These are phyloP conservation scores for Exophiala spinifera DNA, from an alignment of 2,329 filamentous ascomycete species.

Conservation along the genomic window DNA sequence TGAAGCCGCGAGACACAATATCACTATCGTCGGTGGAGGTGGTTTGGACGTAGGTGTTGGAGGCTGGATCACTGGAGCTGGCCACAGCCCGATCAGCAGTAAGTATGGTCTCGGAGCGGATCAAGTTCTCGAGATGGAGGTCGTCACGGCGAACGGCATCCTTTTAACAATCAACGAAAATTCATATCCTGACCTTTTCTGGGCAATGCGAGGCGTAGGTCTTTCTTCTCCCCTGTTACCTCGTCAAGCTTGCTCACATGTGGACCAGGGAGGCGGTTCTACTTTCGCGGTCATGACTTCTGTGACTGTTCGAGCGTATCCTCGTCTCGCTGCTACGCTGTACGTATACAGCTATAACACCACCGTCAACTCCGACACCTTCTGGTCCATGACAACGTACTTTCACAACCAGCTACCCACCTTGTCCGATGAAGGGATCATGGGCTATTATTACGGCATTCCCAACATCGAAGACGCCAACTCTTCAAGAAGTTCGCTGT, in stretches of 20 bases:
- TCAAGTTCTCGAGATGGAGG: slow-evolving; percentile 48
- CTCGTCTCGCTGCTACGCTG: slow-evolving; percentile 40
- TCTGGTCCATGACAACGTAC: slow-evolving; percentile 50
- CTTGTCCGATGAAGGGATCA: slow-evolving; percentile 18
- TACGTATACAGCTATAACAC: slow-evolving; percentile 42
- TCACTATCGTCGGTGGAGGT: slow-evolving; percentile 55
- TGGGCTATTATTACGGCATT: slow-evolving; percentile 22
- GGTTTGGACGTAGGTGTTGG: slow-evolving; percentile 55
- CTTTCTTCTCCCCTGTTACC: slow-evolving; percentile 4
- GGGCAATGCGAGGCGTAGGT: slow-evolving; percentile 47
- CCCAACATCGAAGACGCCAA: slow-evolving; percentile 20
- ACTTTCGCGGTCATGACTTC: slow-evolving; percentile 55
- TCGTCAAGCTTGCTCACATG: neutral
- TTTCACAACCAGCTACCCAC: slow-evolving; percentile 32
- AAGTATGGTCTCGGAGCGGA: slow-evolving; percentile 52
- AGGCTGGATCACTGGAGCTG: slow-evolving; percentile 49
- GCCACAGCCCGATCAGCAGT: slow-evolving; percentile 53
- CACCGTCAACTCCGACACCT: slow-evolving; percentile 38
- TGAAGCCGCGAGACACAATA: slow-evolving; percentile 46
- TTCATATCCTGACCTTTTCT: slow-evolving; percentile 49
- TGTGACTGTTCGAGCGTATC: slow-evolving; percentile 50
- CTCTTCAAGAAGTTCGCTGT: slow-evolving; percentile 9
- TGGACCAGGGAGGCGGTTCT: slow-evolving; percentile 29
- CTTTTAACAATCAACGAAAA: slow-evolving; percentile 44
- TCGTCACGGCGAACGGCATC: slow-evolving; percentile 48